phyloP scores from a whole-genome alignment of 345 rosid genomes.

The Orychophragmus violaceus region DNA sequence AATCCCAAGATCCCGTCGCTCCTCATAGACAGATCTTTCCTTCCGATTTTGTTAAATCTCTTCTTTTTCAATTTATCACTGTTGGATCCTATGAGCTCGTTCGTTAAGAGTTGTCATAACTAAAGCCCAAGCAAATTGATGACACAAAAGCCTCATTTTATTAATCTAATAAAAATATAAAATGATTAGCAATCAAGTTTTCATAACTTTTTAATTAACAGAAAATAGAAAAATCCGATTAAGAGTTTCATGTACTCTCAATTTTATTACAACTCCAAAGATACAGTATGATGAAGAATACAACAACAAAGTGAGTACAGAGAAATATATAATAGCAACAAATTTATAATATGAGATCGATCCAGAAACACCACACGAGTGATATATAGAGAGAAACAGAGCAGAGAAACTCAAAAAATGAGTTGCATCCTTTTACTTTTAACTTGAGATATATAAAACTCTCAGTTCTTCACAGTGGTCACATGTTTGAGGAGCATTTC shows the following conservation, averaged over 20 bases:
- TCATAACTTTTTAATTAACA: neutral
- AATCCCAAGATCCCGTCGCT: slow-evolving; percentile 75
- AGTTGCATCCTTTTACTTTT: no score
- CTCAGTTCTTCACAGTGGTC: slow-evolving; percentile 72
- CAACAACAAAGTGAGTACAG: neutral
- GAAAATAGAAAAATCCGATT: neutral
- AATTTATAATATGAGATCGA: neutral
- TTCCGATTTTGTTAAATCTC: neutral
- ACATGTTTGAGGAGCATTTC: slow-evolving; percentile 85
- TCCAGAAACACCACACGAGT: slow-evolving; percentile 3
- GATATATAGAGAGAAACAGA: neutral
- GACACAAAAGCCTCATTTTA: neutral
- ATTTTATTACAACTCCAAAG: neutral
- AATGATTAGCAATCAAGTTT: neutral
- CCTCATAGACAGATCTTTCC: slow-evolving; percentile 37
- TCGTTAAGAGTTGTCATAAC: neutral
- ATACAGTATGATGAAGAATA: neutral
- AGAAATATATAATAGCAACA: slow-evolving; percentile 7
- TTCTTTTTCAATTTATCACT: neutral
- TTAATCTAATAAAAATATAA: neutral
- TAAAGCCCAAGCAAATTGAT: slow-evolving; percentile 1
- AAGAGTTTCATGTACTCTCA: neutral
- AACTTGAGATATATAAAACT: neutral
- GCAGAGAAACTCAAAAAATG: slow-evolving; percentile 3
- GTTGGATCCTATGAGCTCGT: neutral